A percentile compares a stretch with the other conserved stretches of the same genome.
Evolutionary conservation across 2,329 filamentous ascomycete species (phyloP).

Genomic region (Penicillium sp.): DNA sequence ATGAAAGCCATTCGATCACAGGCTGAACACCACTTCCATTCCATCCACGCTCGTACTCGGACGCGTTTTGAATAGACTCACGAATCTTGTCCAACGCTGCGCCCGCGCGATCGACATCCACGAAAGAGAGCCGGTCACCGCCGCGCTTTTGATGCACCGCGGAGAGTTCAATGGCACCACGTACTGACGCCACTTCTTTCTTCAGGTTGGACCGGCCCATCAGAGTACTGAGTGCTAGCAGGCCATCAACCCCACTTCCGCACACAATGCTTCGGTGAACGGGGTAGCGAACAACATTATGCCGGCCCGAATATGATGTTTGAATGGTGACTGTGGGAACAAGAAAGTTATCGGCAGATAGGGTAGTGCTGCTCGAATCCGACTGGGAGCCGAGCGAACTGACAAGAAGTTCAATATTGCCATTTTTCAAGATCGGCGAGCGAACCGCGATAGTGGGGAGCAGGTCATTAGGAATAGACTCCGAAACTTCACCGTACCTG

Average conservation of each 20-base stretch:
- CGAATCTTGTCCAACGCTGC: constrained; percentile 66
- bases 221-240: constrained; percentile 42
- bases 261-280: constrained; percentile 80
- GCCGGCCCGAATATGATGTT: constrained; percentile 60
- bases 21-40: constrained; percentile 65
- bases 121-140: constrained; percentile 42
- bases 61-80: constrained; percentile 65
- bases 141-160: constrained; percentile 41
- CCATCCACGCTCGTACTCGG: constrained; percentile 72
- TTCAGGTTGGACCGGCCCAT: constrained; percentile 32
- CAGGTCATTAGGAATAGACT: constrained; percentile 49
- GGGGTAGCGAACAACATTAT: constrained; percentile 69
- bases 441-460: constrained; percentile 56
- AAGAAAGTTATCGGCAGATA: constrained; percentile 63
- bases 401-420: constrained; percentile 60
- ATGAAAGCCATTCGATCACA: constrained; percentile 62
- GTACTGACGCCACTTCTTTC: constrained; percentile 32
- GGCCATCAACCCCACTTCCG: constrained; percentile 67
- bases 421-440: constrained; percentile 54
- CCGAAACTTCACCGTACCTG: constrained; percentile 55
- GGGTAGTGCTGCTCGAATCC: constrained; percentile 49
- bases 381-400: constrained; percentile 52
- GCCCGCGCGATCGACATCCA: constrained; percentile 64
- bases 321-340: constrained; percentile 71
- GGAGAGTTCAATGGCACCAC: constrained; percentile 45